Percentiles rank a stretch among this genome's conserved stretches.
Evolutionary conservation across 1,284 basidiomycete genomes (phyloP).

Genomic region (Cutaneotrichosporon sp.): DNA sequence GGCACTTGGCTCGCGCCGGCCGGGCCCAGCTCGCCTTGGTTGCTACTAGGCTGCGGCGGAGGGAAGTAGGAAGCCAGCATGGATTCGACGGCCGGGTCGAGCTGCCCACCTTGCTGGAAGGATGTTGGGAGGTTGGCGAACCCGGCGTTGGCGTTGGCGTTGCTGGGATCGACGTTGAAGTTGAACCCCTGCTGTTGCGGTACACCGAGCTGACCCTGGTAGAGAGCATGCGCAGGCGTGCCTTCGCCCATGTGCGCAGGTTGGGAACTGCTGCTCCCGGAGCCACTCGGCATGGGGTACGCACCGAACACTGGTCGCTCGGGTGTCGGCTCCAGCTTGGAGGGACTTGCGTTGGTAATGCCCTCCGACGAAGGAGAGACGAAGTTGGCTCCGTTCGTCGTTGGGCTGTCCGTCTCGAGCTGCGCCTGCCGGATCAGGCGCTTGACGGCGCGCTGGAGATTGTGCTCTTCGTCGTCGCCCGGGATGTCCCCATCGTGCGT

Average conservation of each 20-base stretch:
- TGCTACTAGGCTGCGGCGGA: not conserved
- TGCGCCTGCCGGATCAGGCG: slow-evolving; percentile 47
- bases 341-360: not conserved
- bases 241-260: not conserved
- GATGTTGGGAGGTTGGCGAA: slow-evolving; percentile 36
- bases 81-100: slow-evolving; percentile 40
- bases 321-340: slow-evolving; percentile 21
- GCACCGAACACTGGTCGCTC: slow-evolving; percentile 44
- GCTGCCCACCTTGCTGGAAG: slow-evolving; percentile 24
- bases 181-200: slow-evolving; percentile 15
- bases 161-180: slow-evolving; percentile 29
- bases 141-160: slow-evolving; percentile 16
- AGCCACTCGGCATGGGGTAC: slow-evolving; percentile 38
- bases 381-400: slow-evolving; percentile 7
- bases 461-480: slow-evolving; percentile 39
- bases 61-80: slow-evolving; percentile 43
- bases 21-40: slow-evolving; percentile 12
- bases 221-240: not conserved
- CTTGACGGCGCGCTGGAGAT: slow-evolving; percentile 47
- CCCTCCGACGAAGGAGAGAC: slow-evolving; percentile 13
- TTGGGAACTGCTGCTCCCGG: not conserved
- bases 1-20: slow-evolving; percentile 25
- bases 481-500: slow-evolving; percentile 11
- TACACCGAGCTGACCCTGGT: slow-evolving; percentile 11
- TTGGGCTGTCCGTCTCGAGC: slow-evolving; percentile 39